These are phyloP conservation scores for Chiua virens DNA, from an alignment of 768 basidiomycete genomes.

Conservation along the genomic window DNA sequence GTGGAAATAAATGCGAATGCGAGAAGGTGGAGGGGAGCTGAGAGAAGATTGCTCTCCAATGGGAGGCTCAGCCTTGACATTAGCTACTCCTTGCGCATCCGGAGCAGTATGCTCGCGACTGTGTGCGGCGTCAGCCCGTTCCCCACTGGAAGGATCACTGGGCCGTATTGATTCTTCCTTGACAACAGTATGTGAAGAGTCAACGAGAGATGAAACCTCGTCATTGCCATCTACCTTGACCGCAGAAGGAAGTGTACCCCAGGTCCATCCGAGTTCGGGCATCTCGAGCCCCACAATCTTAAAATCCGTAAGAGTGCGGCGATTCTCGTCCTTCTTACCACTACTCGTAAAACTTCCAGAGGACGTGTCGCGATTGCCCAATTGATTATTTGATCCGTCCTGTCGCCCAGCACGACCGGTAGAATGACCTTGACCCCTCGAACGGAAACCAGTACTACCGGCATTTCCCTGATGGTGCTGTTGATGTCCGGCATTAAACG, in stretches of 20 bases:
- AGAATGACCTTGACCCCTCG: constrained; percentile 60
- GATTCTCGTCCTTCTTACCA: constrained; percentile 86
- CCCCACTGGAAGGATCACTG: constrained; percentile 18
- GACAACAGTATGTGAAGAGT: constrained; percentile 31
- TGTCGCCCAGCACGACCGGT: constrained; percentile 40
- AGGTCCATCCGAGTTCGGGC: constrained; percentile 79
- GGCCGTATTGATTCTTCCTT: constrained; percentile 32
- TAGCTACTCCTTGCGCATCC: constrained; percentile 32
- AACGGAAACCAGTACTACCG: constrained; percentile 51
- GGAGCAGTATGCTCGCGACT: constrained; percentile 21
- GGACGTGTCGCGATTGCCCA: constrained; percentile 51
- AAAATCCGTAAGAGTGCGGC: constrained; percentile 95
- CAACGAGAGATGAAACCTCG: constrained; percentile 29
- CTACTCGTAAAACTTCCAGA: constrained; percentile 43
- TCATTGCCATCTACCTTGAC: constrained; percentile 40
- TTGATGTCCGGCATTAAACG: constrained; percentile 52
- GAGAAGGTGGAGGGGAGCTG: constrained; percentile 61
- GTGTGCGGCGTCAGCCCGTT: constrained; percentile 17
- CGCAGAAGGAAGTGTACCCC: constrained; percentile 61
- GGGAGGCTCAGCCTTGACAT: constrained; percentile 32
- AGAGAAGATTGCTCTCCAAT: constrained; percentile 31
- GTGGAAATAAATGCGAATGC: constrained; percentile 91
- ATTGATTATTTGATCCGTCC: constrained; percentile 32
- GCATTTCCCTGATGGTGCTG: constrained; percentile 35
- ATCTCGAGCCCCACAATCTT: constrained; percentile 92